Conservation (phyloP, 768 basidiomycete genomes). For the Rhodotorula diobovata region DNA sequence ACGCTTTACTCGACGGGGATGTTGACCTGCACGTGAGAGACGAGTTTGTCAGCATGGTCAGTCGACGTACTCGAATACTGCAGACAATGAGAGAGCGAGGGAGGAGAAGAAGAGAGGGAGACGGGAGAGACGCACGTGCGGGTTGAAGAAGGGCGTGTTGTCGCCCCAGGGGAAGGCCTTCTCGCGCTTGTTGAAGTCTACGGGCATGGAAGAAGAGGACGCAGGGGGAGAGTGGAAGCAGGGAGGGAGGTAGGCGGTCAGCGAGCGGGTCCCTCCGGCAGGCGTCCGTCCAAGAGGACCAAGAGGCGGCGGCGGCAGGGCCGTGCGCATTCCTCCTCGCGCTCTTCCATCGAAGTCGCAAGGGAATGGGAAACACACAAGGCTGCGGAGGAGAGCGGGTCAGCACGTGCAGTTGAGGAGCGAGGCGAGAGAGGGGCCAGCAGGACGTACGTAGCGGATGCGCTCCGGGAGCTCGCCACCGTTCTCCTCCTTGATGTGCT, state of each 20-base stretch:
- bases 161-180: slow-evolving; percentile 8
- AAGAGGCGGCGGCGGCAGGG: no score
- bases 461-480: slow-evolving; percentile 41
- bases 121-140: background rate
- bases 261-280: no score
- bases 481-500: slow-evolving; percentile 42
- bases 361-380: slow-evolving; percentile 2
- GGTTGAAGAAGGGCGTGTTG: slow-evolving; percentile 1
- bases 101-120: no score
- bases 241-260: no score
- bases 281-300: no score
- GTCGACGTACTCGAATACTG: background rate
- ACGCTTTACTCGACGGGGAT: slow-evolving; percentile 10
- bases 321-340: no score
- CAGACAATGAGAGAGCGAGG: background rate
- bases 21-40: slow-evolving; percentile 9
- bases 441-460: slow-evolving; percentile 32
- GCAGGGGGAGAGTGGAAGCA: no score
- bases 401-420: background rate
- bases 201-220: background rate
- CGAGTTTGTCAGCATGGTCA: background rate
- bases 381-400: background rate
- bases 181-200: slow-evolving; percentile 38
- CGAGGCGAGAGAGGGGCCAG: no score
- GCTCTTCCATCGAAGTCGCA: no score